These are phyloP conservation scores for Nakaseomyces kungkrabaensis DNA, from an alignment of 1,139 yeast genomes.

Conservation along the genomic window DNA sequence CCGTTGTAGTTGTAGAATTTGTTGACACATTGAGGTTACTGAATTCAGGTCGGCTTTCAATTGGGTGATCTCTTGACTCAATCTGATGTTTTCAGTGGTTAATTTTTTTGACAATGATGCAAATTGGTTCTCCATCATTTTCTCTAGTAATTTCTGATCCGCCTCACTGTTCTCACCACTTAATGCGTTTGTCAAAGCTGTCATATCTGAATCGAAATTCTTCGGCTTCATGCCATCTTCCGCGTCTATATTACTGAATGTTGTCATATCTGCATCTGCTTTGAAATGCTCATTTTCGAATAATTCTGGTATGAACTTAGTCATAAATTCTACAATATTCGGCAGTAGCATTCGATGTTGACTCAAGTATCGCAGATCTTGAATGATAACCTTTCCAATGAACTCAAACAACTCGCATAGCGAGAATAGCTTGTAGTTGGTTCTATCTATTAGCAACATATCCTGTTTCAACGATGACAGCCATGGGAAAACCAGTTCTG, in stretches of 20 bases:
- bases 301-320: slow-evolving; percentile 21
- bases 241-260: slow-evolving; percentile 4
- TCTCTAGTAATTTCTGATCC: slow-evolving; percentile 3
- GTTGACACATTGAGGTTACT: slow-evolving; percentile 21
- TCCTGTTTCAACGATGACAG: slow-evolving; percentile 22
- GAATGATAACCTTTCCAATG: slow-evolving; percentile 23
- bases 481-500: slow-evolving; percentile 26
- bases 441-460: slow-evolving; percentile 20
- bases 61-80: slow-evolving; percentile 23
- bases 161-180: background rate
- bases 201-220: background rate
- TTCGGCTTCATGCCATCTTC: slow-evolving; percentile 1
- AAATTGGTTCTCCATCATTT: slow-evolving; percentile 17
- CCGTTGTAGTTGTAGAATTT: slow-evolving; percentile 22
- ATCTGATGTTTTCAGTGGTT: slow-evolving; percentile 24
- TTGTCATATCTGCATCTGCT: background rate
- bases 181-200: background rate
- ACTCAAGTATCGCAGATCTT: slow-evolving; percentile 24
- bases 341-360: slow-evolving; percentile 16
- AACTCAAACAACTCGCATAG: slow-evolving; percentile 27
- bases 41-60: slow-evolving; percentile 21
- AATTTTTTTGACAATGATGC: slow-evolving; percentile 21
- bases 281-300: slow-evolving; percentile 17
- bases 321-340: slow-evolving; percentile 20
- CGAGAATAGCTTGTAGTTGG: slow-evolving; percentile 26